A percentile compares a stretch with the other conserved stretches of the same genome.
phyloP scores from a whole-genome alignment of 2,329 filamentous ascomycete genomes.

The Ophiostoma sp. region DNA sequence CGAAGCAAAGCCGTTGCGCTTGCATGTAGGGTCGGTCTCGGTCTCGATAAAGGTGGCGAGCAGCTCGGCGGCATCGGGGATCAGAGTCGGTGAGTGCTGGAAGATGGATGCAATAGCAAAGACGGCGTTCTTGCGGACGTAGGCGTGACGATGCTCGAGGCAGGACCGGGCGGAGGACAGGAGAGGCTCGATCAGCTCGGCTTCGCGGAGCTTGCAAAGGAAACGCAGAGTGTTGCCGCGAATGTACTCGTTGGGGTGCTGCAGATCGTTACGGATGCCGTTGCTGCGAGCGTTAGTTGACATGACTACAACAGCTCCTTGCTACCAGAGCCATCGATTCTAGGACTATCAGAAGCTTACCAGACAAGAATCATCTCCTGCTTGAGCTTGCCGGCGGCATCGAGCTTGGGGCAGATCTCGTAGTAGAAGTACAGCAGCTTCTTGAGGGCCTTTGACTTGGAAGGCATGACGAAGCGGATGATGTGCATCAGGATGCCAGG shows the following conservation, averaged over 20 bases:
- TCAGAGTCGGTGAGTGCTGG: constrained; percentile 82
- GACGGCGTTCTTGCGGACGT: constrained; percentile 96
- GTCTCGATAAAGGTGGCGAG: constrained; percentile 82
- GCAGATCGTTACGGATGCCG: constrained; percentile 93
- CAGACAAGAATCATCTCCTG: constrained; percentile 99
- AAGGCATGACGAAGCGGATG: constrained; percentile 99
- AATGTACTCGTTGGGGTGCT: constrained; percentile 97
- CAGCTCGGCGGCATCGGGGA: constrained; percentile 91
- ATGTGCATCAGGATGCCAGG: constrained; percentile 97
- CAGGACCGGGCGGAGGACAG: constrained; percentile 87
- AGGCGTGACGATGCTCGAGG: constrained; percentile 92
- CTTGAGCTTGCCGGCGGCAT: constrained; percentile 88
- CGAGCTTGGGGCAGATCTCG: constrained; percentile 95
- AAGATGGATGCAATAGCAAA: constrained; percentile 91
- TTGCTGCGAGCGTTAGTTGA: constrained; percentile 55
- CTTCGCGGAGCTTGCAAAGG: constrained; percentile 89
- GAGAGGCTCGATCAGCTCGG: constrained; percentile 92
- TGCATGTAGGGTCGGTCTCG: constrained; percentile 92
- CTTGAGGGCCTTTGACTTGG: constrained; percentile 92
- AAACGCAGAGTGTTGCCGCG: constrained; percentile 97
- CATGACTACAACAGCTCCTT: not conserved
- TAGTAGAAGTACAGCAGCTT: constrained; percentile 99
- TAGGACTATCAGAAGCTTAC: constrained; percentile 42
- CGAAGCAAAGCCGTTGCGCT: constrained; percentile 93
- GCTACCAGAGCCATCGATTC: not conserved